Conservation (phyloP, 2,329 filamentous ascomycete species). For the Alternaria longipes region DNA sequence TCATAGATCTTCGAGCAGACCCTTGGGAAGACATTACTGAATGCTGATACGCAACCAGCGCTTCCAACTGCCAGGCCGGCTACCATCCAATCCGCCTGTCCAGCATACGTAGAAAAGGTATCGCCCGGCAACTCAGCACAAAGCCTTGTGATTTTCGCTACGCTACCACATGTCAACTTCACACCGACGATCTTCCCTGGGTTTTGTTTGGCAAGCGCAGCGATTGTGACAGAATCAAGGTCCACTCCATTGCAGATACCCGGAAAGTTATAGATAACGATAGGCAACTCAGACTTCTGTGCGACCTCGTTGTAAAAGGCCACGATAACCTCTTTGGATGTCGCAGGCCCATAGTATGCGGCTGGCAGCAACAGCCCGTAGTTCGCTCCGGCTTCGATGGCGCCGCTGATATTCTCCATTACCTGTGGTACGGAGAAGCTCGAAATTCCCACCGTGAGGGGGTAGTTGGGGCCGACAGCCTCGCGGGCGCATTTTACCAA, state of each 20-base stretch:
- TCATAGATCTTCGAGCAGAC: constrained; percentile 67
- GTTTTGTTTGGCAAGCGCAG: constrained; percentile 63
- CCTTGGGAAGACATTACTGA: constrained; percentile 66
- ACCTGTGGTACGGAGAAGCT: constrained; percentile 57
- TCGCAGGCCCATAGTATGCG: constrained; percentile 57
- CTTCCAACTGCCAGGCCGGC: constrained; percentile 63
- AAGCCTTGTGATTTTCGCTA: constrained; percentile 75
- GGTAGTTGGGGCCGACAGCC: constrained; percentile 54
- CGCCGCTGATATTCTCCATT: constrained; percentile 55
- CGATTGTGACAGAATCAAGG: constrained; percentile 72
- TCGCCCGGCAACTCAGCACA: constrained; percentile 60
- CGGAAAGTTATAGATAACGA: constrained; percentile 79
- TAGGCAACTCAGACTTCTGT: constrained; percentile 66
- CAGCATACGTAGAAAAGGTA: constrained; percentile 73
- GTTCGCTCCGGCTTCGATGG: constrained; percentile 53
- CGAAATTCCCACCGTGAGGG: constrained; percentile 56
- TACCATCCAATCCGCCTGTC: constrained; percentile 76
- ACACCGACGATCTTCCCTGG: constrained; percentile 71
- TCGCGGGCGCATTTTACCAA: constrained; percentile 54
- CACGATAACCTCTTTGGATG: constrained; percentile 53
- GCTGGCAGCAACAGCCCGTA: constrained; percentile 57
- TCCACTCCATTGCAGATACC: constrained; percentile 73
- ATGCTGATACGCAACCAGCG: constrained; percentile 66
- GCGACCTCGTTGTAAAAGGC: constrained; percentile 62
- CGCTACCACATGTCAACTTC: constrained; percentile 78